Percentiles rank a stretch among this genome's conserved stretches.
Evolutionary conservation across 192 early-diverging fungal genomes (phyloP).

Genomic region (Coemansia sp.): DNA sequence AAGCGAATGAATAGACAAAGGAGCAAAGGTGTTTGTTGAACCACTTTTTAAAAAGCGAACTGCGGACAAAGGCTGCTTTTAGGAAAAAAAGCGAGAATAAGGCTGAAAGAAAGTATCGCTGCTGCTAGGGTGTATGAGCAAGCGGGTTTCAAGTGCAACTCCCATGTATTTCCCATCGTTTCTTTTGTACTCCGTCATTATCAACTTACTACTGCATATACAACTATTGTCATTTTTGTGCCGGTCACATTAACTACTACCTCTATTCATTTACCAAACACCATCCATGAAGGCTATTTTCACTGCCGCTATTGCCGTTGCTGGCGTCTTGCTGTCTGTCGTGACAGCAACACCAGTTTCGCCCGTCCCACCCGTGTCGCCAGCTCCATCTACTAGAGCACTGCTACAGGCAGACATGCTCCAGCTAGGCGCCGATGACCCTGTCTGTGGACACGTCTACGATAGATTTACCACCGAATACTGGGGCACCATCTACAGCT

Average conservation of each 20-base stretch:
- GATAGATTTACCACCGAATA: neutral
- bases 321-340: neutral
- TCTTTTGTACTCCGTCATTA: neutral
- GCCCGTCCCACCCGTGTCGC: neutral
- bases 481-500: conserved; percentile 4
- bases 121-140: neutral
- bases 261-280: neutral
- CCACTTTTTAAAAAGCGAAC: neutral
- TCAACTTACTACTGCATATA: conserved; percentile 1
- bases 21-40: neutral
- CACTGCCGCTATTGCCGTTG: neutral
- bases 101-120: neutral
- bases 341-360: conserved; percentile 1
- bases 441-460: conserved; percentile 3
- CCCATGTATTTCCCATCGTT: neutral
- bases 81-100: neutral
- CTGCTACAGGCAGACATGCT: conserved; percentile 3
- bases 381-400: neutral
- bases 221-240: conserved; percentile 8
- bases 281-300: conserved; percentile 9
- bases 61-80: neutral
- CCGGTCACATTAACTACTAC: conserved; percentile 11
- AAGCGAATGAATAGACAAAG: neutral
- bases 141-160: neutral
- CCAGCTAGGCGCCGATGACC: conserved; percentile 3